These are phyloP conservation scores for Rhododendron henanense DNA, from an alignment of 148 eudicot genomes.

Conservation along the genomic window DNA sequence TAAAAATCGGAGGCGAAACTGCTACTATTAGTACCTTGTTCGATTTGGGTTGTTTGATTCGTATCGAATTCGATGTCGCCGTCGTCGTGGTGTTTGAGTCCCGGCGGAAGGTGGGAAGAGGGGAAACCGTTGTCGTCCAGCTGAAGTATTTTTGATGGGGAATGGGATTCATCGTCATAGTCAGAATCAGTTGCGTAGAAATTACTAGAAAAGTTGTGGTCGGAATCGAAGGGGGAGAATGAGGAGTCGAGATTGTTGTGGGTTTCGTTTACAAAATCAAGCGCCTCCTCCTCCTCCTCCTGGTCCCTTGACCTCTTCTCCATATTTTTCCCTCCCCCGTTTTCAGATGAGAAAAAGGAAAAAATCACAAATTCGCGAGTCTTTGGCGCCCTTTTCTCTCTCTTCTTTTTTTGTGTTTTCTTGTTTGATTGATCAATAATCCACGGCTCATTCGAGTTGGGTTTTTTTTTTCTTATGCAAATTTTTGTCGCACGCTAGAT, in stretches of 20 bases:
- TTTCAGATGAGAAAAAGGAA: neutral
- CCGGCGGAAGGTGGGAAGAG: neutral
- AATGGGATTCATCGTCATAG: neutral
- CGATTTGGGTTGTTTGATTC: neutral
- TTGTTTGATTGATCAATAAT: too few relatives aligned
- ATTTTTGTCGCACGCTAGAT: too few relatives aligned
- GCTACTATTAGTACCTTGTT: neutral
- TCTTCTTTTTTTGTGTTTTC: neutral
- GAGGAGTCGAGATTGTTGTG: neutral
- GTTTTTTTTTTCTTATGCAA: too few relatives aligned
- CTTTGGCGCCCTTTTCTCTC: neutral
- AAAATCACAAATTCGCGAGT: neutral
- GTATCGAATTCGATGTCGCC: neutral
- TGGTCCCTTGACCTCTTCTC: neutral
- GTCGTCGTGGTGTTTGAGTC: neutral
- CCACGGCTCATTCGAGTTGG: too few relatives aligned
- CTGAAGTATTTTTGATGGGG: neutral
- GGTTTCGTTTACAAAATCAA: neutral
- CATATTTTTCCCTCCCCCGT: neutral
- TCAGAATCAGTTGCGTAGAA: neutral
- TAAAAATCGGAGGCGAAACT: conserved; percentile 50
- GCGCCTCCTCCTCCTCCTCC: neutral
- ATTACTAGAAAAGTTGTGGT: too few relatives aligned
- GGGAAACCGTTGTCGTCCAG: conserved; percentile 4
- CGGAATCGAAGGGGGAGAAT: neutral